Conservation (phyloP, 805 yeast species). For the Kodamaea restingae region DNA sequence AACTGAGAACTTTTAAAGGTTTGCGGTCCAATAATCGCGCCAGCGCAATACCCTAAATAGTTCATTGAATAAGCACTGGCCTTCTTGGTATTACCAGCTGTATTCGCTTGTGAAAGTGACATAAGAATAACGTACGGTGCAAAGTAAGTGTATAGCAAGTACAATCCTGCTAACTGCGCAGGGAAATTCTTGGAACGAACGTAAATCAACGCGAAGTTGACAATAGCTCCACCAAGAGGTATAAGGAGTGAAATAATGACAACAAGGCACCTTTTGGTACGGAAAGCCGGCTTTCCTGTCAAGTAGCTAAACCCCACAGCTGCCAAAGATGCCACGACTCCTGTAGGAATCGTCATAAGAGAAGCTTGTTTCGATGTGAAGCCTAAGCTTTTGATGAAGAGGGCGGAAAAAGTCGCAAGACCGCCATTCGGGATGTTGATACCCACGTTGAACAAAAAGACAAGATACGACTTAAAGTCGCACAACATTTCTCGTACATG, state of each 20-base stretch:
- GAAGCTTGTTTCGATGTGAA: conserved; percentile 9
- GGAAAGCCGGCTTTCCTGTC: conserved; percentile 4
- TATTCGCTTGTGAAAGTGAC: conserved; percentile 26
- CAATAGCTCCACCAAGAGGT: conserved; percentile 23
- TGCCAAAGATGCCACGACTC: conserved; percentile 10
- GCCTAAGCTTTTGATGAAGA: conserved; percentile 9
- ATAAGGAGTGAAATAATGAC: conserved; percentile 10
- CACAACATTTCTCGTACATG: conserved; percentile 18
- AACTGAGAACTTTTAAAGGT: conserved; percentile 13
- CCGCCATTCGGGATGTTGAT: conserved; percentile 10
- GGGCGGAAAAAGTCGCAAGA: conserved; percentile 5
- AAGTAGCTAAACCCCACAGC: conserved; percentile 8
- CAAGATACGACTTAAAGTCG: conserved; percentile 13
- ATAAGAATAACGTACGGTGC: conserved; percentile 26
- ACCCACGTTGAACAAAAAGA: conserved; percentile 6
- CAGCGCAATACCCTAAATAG: conserved; percentile 29
- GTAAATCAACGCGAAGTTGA: conserved; percentile 8
- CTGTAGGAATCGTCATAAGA: conserved; percentile 11
- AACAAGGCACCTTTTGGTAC: conserved; percentile 7
- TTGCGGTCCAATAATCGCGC: conserved; percentile 23
- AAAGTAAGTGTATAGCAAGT: conserved; percentile 32
- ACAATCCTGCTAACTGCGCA: conserved; percentile 22
- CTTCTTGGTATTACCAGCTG: conserved; percentile 29
- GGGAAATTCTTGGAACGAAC: conserved; percentile 13
- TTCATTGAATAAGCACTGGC: conserved; percentile 31